Conservation (phyloP, 176 grass and related monocot genomes). For the Eremochloa ophiuroides region DNA sequence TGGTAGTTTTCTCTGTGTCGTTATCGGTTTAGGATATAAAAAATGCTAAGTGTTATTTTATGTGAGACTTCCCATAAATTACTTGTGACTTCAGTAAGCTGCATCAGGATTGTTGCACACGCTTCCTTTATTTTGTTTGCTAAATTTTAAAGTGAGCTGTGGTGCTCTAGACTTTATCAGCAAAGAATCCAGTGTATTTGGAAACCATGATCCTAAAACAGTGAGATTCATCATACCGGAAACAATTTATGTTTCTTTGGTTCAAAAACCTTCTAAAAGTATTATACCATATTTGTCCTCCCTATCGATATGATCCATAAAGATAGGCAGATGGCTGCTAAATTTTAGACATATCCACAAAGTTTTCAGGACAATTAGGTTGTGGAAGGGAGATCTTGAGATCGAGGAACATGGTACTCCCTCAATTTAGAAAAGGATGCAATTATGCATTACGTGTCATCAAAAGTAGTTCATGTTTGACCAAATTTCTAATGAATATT, state of each 20-base stretch:
- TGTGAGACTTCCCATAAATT: background rate
- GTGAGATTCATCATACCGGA: background rate
- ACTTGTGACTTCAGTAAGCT: background rate
- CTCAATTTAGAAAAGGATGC: no score
- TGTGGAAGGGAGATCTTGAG: no score
- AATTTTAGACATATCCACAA: background rate
- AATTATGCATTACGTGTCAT: no score
- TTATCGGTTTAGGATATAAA: constrained; percentile 4
- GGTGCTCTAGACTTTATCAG: background rate
- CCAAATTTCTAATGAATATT: no score
- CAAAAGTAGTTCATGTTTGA: no score
- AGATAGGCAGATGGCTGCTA: no score
- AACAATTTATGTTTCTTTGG: background rate
- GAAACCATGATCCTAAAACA: background rate
- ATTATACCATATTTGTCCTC: background rate
- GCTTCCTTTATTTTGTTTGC: background rate
- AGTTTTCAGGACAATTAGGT: no score
- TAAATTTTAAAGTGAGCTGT: background rate
- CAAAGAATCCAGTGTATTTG: background rate
- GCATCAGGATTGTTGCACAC: background rate
- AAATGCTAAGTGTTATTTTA: constrained; percentile 4
- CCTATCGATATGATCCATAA: background rate
- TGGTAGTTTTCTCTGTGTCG: constrained; percentile 28
- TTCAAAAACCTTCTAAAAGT: background rate
- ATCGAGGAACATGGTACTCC: no score